These are phyloP conservation scores for Trichoderma afroharzianum DNA, from an alignment of 2,329 filamentous ascomycete genomes.

Conservation along the genomic window DNA sequence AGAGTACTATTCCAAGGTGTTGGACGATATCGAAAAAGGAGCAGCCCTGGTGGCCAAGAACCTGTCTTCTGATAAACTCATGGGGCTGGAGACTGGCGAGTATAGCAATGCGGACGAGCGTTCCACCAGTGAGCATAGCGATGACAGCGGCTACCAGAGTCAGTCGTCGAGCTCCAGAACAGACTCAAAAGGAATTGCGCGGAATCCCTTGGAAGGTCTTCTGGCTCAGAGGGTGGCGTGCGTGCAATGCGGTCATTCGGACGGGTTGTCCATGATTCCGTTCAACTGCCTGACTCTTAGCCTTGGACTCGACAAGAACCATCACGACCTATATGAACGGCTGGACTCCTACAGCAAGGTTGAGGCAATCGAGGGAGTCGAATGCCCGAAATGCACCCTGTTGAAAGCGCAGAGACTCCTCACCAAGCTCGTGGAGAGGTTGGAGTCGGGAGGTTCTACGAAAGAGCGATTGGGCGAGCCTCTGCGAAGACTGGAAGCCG, in stretches of 20 bases:
- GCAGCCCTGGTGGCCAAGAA: constrained; percentile 47
- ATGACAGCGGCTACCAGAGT: constrained; percentile 57
- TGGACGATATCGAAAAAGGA: constrained; percentile 82
- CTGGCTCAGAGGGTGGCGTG: constrained; percentile 87
- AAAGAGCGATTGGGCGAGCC: constrained; percentile 51
- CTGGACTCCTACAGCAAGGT: constrained; percentile 81
- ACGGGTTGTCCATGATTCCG: constrained; percentile 83
- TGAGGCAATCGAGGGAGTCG: constrained; percentile 82
- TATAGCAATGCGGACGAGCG: constrained; percentile 38
- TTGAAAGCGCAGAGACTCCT: constrained; percentile 52
- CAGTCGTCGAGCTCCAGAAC: constrained; percentile 36
- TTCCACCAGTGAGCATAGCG: constrained; percentile 47
- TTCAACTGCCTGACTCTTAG: constrained; percentile 93
- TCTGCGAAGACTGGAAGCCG: constrained; percentile 56
- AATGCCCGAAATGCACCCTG: constrained; percentile 88
- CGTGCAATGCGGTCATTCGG: constrained; percentile 77
- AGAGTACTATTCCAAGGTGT: constrained; percentile 88
- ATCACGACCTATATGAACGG: constrained; percentile 72
- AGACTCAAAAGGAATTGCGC: constrained; percentile 39
- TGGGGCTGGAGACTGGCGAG: constrained; percentile 1
- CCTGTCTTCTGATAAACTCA: not conserved
- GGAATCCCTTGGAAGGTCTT: constrained; percentile 83
- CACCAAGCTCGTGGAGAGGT: constrained; percentile 42
- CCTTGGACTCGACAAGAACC: constrained; percentile 58
- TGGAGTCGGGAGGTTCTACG: constrained; percentile 33